A percentile compares a stretch with the other conserved stretches of the same genome.
These are phyloP conservation scores for Rhinocladiella similis DNA, from an alignment of 2,329 filamentous ascomycete species.

Conservation along the genomic window DNA sequence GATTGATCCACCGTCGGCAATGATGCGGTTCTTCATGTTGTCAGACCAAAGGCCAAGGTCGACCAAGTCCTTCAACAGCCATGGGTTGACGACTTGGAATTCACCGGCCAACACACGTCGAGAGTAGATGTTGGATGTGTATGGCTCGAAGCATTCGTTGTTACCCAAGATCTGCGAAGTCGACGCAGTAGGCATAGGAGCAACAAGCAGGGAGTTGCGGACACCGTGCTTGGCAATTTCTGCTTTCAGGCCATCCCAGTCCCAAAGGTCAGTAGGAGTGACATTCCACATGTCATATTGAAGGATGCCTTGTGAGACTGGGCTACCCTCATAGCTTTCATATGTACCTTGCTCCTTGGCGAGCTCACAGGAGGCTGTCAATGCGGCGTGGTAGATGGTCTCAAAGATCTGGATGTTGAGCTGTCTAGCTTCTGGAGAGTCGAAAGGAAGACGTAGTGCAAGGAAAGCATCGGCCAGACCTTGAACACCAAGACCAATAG, in stretches of 20 bases:
- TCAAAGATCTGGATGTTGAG: constrained; percentile 99
- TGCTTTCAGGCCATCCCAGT: constrained; percentile 86
- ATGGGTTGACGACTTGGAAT: constrained; percentile 99
- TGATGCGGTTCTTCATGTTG: constrained; percentile 99
- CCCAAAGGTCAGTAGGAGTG: constrained; percentile 91
- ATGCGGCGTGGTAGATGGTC: constrained; percentile 95
- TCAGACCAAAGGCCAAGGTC: constrained; percentile 98
- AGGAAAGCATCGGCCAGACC: constrained; percentile 98
- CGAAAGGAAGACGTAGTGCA: constrained; percentile 92
- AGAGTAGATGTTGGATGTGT: constrained; percentile 99
- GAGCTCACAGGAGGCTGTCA: constrained; percentile 85
- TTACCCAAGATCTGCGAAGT: constrained; percentile 98
- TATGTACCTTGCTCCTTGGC: constrained; percentile 84
- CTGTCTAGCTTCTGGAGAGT: constrained; percentile 88
- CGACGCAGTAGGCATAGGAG: constrained; percentile 96
- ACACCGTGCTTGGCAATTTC: constrained; percentile 91
- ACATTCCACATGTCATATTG: constrained; percentile 99
- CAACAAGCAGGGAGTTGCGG: constrained; percentile 91
- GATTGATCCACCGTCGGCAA: constrained; percentile 91
- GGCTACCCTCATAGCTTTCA: constrained; percentile 87
- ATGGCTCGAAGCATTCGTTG: constrained; percentile 99
- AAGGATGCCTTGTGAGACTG: constrained; percentile 90
- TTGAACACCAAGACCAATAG: constrained; percentile 94
- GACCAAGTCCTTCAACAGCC: constrained; percentile 96
- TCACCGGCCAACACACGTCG: constrained; percentile 96